Conservation (phyloP, 805 yeast genomes). For the Zygoascus ofunaensis region DNA sequence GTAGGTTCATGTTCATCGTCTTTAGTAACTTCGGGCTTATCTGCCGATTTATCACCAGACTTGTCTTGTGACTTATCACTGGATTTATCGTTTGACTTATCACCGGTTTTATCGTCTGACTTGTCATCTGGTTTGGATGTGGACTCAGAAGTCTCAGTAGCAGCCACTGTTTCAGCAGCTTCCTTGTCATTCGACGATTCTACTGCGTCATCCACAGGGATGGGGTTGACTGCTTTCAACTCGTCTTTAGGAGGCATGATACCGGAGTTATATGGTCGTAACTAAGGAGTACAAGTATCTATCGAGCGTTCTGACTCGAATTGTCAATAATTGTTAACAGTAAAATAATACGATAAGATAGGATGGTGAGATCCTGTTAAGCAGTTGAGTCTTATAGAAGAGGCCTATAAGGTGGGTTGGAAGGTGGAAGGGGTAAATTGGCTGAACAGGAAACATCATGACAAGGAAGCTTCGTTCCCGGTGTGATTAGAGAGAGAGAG, state of each 20-base stretch:
- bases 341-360: too few species aligned
- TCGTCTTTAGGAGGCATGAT: conserved; percentile 6
- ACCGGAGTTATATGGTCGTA: too few species aligned
- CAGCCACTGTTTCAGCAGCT: conserved; percentile 5
- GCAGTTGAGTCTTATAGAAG: too few species aligned
- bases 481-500: too few species aligned
- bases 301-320: too few species aligned
- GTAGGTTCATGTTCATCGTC: conserved; percentile 33
- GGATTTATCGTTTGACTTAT: conserved; percentile 10
- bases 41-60: conserved; percentile 1
- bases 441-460: too few species aligned
- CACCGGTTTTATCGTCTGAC: conserved; percentile 2
- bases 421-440: too few species aligned
- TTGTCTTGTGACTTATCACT: neutral
- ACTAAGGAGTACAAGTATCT: too few species aligned
- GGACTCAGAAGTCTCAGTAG: conserved; percentile 6
- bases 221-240: conserved; percentile 7
- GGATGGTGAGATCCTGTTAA: too few species aligned
- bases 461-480: too few species aligned
- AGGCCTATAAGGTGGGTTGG: too few species aligned
- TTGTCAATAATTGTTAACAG: too few species aligned
- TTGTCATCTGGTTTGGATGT: conserved; percentile 1
- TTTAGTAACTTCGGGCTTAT: conserved; percentile 4
- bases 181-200: conserved; percentile 6
- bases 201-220: conserved; percentile 2